Base-by-base conservation (phyloP, 352 stramenopile species). In the Globisporangium radiosum region DNA sequence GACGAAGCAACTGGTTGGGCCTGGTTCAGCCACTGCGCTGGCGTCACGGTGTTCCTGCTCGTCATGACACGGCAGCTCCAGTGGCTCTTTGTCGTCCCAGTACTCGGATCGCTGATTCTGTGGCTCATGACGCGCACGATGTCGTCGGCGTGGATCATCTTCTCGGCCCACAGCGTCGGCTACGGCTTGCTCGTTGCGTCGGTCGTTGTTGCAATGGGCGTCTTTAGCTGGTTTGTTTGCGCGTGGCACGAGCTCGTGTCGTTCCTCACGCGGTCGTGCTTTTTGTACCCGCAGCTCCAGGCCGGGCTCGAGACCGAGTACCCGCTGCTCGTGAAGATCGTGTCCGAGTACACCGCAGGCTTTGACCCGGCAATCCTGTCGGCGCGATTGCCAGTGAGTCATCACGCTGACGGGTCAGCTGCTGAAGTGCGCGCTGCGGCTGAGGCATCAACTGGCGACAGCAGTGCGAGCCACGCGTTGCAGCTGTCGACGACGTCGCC, bases 11-110 rank as follows among this genome's bases (percentile, higher is more conserved):
- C 84, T 8, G 84, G 84, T 14, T 93, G 84, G 84, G 84, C 81
- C 15, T 93, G 84, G 84, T 93, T 93, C 60, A 93, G 84, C 50
- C 84, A 93, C 51, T 89, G 78, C 54, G 84, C 84, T 2, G 84
- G 84, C 37, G 68, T 91, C 47, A 90, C 84, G 0, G 75, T 90
- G 17, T 93, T 93, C 60, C 60, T 93, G 47, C 56, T 93, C 11
- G 70, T 91, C 5, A 85, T 85, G 71, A 93, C 84, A 7, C 72
- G 81, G 10, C 71, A 83, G 14, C 68, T 93, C 36, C 68, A 75
- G 52, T 90, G 75, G 81, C 55, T 93, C n/a, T 71, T 90, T 19
- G 77, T 93, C 3, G 78, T 93, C 19, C 84, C 84, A 0, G 58
- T 87, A 1, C 57, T 85, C 39, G 80, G 84, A 9, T 69, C 80